Conservation (phyloP, 345 rosid species). For the Hypericum perforatum region DNA sequence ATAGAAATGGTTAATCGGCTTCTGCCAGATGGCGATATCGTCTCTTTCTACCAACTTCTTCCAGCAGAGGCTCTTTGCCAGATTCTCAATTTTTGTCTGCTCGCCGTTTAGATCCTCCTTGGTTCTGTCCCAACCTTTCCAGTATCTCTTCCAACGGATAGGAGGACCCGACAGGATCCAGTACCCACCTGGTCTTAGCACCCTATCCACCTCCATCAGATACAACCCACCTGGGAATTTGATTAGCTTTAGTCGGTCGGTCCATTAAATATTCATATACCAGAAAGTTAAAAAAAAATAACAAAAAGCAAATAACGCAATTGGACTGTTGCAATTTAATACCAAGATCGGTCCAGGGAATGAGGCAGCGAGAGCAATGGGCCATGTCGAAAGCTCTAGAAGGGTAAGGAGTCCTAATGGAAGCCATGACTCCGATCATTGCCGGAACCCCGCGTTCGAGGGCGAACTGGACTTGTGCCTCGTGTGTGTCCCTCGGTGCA, state of each 20-base stretch:
- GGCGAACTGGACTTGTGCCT: constrained; percentile 41
- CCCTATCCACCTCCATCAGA: constrained; percentile 38
- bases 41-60: constrained; percentile 33
- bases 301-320: too few relatives aligned
- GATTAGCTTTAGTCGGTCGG: background rate
- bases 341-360: constrained; percentile 35
- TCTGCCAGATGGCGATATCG: constrained; percentile 45
- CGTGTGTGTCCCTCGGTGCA: constrained; percentile 43
- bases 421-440: constrained; percentile 30
- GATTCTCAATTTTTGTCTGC: constrained; percentile 32
- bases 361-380: constrained; percentile 41
- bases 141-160: constrained; percentile 35
- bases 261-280: background rate
- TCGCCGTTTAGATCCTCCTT: constrained; percentile 27
- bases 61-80: constrained; percentile 43
- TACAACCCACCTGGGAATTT: constrained; percentile 27
- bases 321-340: too few relatives aligned
- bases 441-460: constrained; percentile 42
- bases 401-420: constrained; percentile 37
- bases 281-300: too few relatives aligned
- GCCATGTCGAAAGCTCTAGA: constrained; percentile 43
- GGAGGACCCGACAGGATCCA: constrained; percentile 61
- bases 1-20: constrained; percentile 25
- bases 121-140: constrained; percentile 34
- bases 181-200: constrained; percentile 45